phyloP scores from a whole-genome alignment of 106 monocot genomes.

The Acorus gramineus region DNA sequence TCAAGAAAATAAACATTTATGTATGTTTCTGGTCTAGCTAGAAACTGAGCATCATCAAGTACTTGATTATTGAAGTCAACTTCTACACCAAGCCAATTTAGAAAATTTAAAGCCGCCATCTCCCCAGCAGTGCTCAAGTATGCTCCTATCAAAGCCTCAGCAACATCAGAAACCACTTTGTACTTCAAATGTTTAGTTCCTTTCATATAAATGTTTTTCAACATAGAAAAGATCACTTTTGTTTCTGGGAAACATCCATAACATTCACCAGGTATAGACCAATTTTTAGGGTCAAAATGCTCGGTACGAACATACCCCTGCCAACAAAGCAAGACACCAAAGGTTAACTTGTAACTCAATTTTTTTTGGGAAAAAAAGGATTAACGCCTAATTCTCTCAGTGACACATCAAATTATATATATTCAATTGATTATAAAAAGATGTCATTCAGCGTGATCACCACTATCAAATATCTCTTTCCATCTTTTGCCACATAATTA shows the following conservation, averaged over 20 bases:
- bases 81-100: constrained; percentile 36
- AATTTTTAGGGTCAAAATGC: constrained; percentile 35
- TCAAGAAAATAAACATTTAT: constrained; percentile 41
- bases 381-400: too few relatives aligned
- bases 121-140: constrained; percentile 44
- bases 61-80: constrained; percentile 15
- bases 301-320: constrained; percentile 60
- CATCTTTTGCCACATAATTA: too few relatives aligned
- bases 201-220: constrained; percentile 17
- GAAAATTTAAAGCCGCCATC: constrained; percentile 25
- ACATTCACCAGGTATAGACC: constrained; percentile 30
- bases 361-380: neutral
- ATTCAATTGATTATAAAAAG: too few relatives aligned
- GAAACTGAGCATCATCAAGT: constrained; percentile 14
- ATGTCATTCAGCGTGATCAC: too few relatives aligned
- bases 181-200: constrained; percentile 29
- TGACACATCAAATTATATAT: too few relatives aligned
- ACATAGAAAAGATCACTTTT: constrained; percentile 3
- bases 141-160: constrained; percentile 58
- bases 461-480: too few relatives aligned
- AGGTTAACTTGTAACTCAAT: neutral
- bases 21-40: constrained; percentile 17
- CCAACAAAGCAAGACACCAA: neutral
- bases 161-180: constrained; percentile 46
- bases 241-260: neutral